Evolutionary conservation across 306 rosid species (phyloP), one percentile per base, ranked within the genome.

Genomic region (Coriaria nepalensis): DNA sequence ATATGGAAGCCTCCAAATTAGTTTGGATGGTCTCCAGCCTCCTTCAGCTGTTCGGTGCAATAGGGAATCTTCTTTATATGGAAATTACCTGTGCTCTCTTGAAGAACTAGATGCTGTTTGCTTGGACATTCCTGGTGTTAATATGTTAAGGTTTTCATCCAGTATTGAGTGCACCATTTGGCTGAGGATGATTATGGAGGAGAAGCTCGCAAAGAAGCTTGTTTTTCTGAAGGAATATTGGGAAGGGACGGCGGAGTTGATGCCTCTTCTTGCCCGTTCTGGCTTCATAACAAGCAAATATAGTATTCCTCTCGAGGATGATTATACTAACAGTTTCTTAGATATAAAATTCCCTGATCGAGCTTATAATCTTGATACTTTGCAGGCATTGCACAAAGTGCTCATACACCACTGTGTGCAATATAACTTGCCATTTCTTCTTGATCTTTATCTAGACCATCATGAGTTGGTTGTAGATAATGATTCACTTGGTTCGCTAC

Each of bases 381-480:
- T 70, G 49, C 80, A 72, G 63, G 93, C 90, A 64, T 53, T 88
- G 57, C 93, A 78, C 64, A 81, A 71, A 70, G 47, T 81, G 60
- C 53, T 88, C 51, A 66, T 81, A 38, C 82, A 64, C 56, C 86
- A 88, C 57, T 81, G 95, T 71, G 79, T 68, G 36, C 78, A 68
- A 35, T 57, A 64, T 68, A 74, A 78, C 77, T 68, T 88, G 78
- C 93, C 95, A 55, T 68, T 74, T 72, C 80, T 88, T 70, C 81
- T 88, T 64, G 95, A 81, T 67, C 77, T 88, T 57, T 88, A 83
- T 69, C 95, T 88, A 59, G 95, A 84, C 53, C 79, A 67, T 49
- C 80, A 88, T 46, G 50, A 49, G 60, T 68, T 84, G 75, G 81
- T 41, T 55, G 49, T 65, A 8, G 82, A 81, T 67, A 76, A 53